phyloP scores from a whole-genome alignment of 495 filamentous ascomycete genomes.

The Penicillium waksmanii region DNA sequence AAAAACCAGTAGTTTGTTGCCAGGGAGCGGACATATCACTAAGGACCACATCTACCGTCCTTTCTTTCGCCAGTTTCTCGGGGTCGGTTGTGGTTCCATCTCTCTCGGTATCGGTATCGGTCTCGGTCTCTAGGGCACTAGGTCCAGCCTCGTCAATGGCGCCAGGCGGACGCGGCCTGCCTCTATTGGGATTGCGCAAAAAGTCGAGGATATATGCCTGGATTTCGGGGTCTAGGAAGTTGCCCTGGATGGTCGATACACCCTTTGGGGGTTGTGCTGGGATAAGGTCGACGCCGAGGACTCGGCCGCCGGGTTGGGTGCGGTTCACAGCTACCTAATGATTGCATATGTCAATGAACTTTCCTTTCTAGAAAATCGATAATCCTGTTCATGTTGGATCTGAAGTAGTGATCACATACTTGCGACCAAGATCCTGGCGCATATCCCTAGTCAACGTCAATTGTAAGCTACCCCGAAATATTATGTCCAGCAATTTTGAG shows the following conservation, averaged over 20 bases:
- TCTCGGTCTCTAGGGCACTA: conserved; percentile 20
- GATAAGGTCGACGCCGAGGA: conserved; percentile 91
- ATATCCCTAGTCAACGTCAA: conserved; percentile 66
- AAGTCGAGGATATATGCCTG: conserved; percentile 75
- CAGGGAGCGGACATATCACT: conserved; percentile 99
- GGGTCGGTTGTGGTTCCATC: conserved; percentile 2
- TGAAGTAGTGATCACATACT: conserved; percentile 42
- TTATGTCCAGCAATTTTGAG: not conserved
- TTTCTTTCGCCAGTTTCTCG: conserved; percentile 25
- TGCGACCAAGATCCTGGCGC: conserved; percentile 96
- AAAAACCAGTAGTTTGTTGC: conserved; percentile 75
- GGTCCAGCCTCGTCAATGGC: conserved; percentile 12
- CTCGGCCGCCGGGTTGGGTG: conserved; percentile 73
- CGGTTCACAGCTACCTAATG: conserved; percentile 76
- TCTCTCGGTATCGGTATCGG: conserved; percentile 20
- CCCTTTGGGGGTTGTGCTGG: conserved; percentile 88
- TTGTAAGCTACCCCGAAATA: conserved; percentile 10
- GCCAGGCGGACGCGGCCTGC: conserved; percentile 45
- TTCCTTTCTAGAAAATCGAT: too few relatives aligned
- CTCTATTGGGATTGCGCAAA: conserved; percentile 66
- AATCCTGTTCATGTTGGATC: too few relatives aligned
- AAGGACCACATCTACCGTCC: conserved; percentile 88
- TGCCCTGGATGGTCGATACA: conserved; percentile 89
- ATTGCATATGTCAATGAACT: conserved; percentile 8
- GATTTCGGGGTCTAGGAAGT: conserved; percentile 75